Percentiles rank a stretch among this genome's conserved stretches.
phyloP scores from a whole-genome alignment of 1,284 basidiomycete species.

The Cutaneotrichosporon spelunceum region DNA sequence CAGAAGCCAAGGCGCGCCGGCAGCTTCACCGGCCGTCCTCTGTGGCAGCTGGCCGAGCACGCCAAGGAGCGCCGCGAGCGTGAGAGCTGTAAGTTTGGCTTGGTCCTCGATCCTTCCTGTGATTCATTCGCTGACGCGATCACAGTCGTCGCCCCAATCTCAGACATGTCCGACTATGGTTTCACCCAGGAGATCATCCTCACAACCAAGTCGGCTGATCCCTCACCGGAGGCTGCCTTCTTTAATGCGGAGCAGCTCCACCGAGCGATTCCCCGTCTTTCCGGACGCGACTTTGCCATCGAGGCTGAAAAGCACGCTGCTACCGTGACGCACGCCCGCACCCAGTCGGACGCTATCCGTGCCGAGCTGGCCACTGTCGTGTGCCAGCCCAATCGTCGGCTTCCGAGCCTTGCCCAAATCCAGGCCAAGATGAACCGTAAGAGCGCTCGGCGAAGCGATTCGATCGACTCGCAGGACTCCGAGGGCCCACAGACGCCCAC shows the following conservation, averaged over 20 bases:
- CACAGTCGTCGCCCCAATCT: constrained; percentile 32
- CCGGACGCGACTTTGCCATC: constrained; percentile 31
- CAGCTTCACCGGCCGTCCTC: constrained; percentile 25
- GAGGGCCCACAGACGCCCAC: constrained; percentile 42
- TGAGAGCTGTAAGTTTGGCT: constrained; percentile 20
- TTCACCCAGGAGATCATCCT: constrained; percentile 23
- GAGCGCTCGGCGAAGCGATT: constrained; percentile 19
- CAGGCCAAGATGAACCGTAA: constrained; percentile 38
- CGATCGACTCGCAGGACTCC: constrained; percentile 32
- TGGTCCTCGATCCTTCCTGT: neutral
- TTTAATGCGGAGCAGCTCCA: constrained; percentile 34
- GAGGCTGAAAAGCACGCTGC: constrained; percentile 22
- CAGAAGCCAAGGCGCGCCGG: constrained; percentile 11
- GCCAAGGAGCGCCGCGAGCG: constrained; percentile 39
- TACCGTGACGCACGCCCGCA: constrained; percentile 24
- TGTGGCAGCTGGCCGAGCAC: constrained; percentile 44
- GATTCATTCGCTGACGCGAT: constrained; percentile 2
- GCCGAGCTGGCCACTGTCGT: neutral
- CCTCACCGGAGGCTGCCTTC: constrained; percentile 37
- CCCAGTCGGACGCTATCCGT: constrained; percentile 1
- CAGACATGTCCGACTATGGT: constrained; percentile 23
- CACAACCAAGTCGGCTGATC: constrained; percentile 40
- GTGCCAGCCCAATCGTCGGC: constrained; percentile 18
- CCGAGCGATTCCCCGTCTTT: constrained; percentile 38
- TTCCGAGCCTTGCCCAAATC: constrained; percentile 46